Percentiles rank a stretch among this genome's conserved stretches.
These are phyloP conservation scores for Aureobasidium vineae DNA, from an alignment of 2,329 filamentous ascomycete species.

Conservation along the genomic window DNA sequence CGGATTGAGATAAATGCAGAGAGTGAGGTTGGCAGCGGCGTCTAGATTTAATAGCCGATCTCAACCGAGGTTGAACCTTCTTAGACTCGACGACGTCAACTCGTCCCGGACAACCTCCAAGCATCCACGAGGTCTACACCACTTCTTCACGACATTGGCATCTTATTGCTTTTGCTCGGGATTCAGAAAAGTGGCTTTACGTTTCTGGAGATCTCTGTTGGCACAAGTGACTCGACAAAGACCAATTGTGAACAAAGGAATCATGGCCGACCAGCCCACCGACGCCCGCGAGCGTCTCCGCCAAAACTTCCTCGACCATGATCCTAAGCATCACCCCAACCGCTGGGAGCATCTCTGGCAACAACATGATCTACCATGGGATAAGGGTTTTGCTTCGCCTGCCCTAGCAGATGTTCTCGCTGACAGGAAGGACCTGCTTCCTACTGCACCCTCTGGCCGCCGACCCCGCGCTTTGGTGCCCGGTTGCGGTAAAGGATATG, in stretches of 20 bases:
- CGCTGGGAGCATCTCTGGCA: slow-evolving; percentile 60
- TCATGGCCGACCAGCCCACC: slow-evolving; percentile 17
- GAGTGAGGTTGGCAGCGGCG: not conserved
- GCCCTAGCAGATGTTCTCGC: slow-evolving; percentile 57
- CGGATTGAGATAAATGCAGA: not conserved
- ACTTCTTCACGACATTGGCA: not conserved
- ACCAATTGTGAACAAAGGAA: slow-evolving; percentile 7
- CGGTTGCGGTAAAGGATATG: slow-evolving; percentile 79
- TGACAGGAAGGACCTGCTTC: slow-evolving; percentile 30
- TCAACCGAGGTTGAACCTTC: slow-evolving; percentile 10
- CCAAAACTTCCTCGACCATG: slow-evolving; percentile 31
- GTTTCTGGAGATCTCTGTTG: not conserved
- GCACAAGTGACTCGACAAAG: not conserved
- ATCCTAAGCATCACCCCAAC: slow-evolving; percentile 41
- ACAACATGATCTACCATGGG: slow-evolving; percentile 57
- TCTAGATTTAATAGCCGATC: not conserved
- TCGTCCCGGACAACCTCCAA: not conserved
- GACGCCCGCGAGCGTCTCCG: slow-evolving; percentile 34
- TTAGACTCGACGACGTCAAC: slow-evolving; percentile 18
- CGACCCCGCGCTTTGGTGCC: slow-evolving; percentile 67
- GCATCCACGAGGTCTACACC: not conserved
- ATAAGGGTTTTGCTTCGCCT: slow-evolving; percentile 57
- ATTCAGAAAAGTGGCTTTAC: not conserved
- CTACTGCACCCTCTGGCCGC: slow-evolving; percentile 29
- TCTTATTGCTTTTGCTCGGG: not conserved